Evolutionary conservation across 2,329 filamentous ascomycete species (phyloP), one percentile per base, ranked within the genome.

Genomic region (Clonostachys rhizophaga): DNA sequence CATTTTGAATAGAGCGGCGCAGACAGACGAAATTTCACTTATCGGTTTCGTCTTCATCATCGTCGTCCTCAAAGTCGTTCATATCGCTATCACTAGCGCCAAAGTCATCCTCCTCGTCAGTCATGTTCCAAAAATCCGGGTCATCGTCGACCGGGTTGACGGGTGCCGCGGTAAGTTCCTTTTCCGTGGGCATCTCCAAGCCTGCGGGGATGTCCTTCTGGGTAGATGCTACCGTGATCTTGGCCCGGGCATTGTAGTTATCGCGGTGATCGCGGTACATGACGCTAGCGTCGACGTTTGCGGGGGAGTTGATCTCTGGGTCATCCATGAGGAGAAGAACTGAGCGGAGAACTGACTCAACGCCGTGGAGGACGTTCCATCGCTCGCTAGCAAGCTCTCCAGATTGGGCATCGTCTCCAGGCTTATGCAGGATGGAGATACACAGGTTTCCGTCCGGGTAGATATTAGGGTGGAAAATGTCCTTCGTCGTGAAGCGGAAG

Each of bases 371-470:
- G 2, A 94, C 91, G 6, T 89, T 91, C 92, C 92, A 99, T 49
- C 92, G 87, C 70, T 97, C 94, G 49, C 86, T 87, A 7, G 94
- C 92, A 37, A 80, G 70, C 68, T 97, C 92, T 51, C 94, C 94
- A 1, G 91, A 96, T 75, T 91, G 92, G 56, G 87, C 82, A 62
- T 97, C 92, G 51, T 96, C 90, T 54, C 94, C 94, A 0, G 94
- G 91, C 16, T 83, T 80, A 67, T 99, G 92, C 11, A 99, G 83
- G 59, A 99, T 99, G 42, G 91, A 96, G 64, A 99, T 97, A 74
- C 94, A 97, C 41, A 97, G 79, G 55, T 86, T 86, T 58, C 92
- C 92, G 64, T 96, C 89, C 6, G 83, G 71, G 70, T 97, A 97
- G 60, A 99, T 85, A 65, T 99, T 99, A 4, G 92, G 92, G 65